Base-by-base conservation (phyloP, 2,329 filamentous ascomycete species). In the Nectriaceae sp. region DNA sequence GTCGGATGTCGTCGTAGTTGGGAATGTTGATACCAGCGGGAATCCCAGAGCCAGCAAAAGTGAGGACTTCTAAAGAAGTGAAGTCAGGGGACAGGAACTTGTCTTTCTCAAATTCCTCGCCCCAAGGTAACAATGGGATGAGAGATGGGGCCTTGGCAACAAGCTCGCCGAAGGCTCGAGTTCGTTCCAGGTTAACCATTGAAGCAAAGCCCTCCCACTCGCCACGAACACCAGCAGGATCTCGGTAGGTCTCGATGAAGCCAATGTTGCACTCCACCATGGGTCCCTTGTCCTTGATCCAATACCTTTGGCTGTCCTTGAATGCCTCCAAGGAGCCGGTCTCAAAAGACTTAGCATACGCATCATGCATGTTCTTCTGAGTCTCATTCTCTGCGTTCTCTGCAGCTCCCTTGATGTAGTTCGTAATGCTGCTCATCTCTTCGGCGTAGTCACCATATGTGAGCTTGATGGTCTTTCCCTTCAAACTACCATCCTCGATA, bases 81-180 rank as follows among this genome's bases (percentile, higher is more conserved):
- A 99, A 99, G 68, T 99, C 94, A 0, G 94, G 94, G 44, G 90
- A 93, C 29, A 96, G 73, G 70, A 99, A 99, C 64, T 88, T 91
- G 75, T 97, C 92, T 71, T 97, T 97, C 67, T 99, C 94, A 57
- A 97, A 99, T 1, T 90, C 88, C 40, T 82, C 80, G 29, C 78
- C 75, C 94, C 94, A 99, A 0, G 94, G 94, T 13, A 99, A 75
- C 53, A 95, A 84, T 5, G 91, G 90, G 43, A 99, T 97, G 65
- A 96, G 85, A 39, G 77, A 76, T 11, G 91, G 88, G 0, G 94
- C 92, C 21, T 85, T 85, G 18, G 85, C 79, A 4, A 97, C 94
- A 2, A 97, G 82, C 58, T 88, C 87, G 6, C 87, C 88, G 65
- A 97, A 97, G 1, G 92, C 90, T 49, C 82, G 82, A 1, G 93